Evolutionary conservation across 2,329 filamentous ascomycete species (phyloP), one percentile per base, ranked within the genome.

Genomic region (Monilinia fructigena): DNA sequence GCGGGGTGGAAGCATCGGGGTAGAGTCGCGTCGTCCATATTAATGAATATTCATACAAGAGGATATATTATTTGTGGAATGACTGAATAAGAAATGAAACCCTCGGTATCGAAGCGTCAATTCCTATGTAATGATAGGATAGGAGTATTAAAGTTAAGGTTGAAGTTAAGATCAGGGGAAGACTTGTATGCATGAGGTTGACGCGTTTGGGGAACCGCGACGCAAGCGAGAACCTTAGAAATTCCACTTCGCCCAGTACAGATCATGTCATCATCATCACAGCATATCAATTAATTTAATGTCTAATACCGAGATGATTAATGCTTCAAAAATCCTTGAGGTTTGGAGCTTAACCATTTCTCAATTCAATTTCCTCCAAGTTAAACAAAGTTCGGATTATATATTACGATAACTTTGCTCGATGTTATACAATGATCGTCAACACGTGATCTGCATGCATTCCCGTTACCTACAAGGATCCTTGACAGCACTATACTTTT

Each of bases 1-100:
- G 72, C 71, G 68, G 67, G 69, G 73, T 69, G 71, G 47, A 48
- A 45, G 23, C 14, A 50, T 58, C n/a, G 47, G 68, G 73, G 71
- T 68, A 74, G 68, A 70, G 70, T 74, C 72, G 75, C 71, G 72
- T 76, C 74, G 70, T 68, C 74, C 75, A 77, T 67, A 65, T 71
- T 61, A 65, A 45, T 56, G 54, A 65, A 53, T 54, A 45, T 53
- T 65, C 55, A 60, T 65, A 35, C 42, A 65, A 42, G 26, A 35
- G 35, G 23, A 60, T 45, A n/a, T 16, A 8, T 45, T 31, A 28
- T 40, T 53, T 53, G 47, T 53, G 31, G 45, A 26, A 38, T 47
- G 35, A 48, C 20, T n/a, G 20, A 42, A 60, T 28, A 50, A 28
- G 18, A 35, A 35, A 53, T 45, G 6, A 38, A 38, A 31, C 23